Percentiles rank a stretch among this genome's conserved stretches.
These are phyloP conservation scores for Trichoderma endophyticum DNA, from an alignment of 2,329 filamentous ascomycete genomes.

Conservation along the genomic window DNA sequence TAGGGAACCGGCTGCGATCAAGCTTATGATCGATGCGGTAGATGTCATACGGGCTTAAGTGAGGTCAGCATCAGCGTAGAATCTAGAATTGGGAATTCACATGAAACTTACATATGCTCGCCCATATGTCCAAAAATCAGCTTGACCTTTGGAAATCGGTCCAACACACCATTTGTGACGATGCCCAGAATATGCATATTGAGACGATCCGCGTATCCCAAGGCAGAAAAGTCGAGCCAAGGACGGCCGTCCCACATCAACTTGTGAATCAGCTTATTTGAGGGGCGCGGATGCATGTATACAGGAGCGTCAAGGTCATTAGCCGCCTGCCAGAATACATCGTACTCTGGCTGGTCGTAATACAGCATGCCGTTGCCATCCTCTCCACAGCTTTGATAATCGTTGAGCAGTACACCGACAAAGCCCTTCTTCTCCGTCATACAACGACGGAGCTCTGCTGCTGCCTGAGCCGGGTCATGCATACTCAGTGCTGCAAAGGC, in stretches of 20 bases:
- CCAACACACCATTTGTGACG: conserved; percentile 48
- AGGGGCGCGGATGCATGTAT: conserved; percentile 60
- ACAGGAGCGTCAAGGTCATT: conserved; percentile 60
- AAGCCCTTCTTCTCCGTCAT: conserved; percentile 55
- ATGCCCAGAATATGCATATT: conserved; percentile 54
- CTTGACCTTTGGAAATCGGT: conserved; percentile 44
- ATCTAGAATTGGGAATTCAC: too few relatives aligned
- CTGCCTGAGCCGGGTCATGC: conserved; percentile 51
- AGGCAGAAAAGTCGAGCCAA: conserved; percentile 58
- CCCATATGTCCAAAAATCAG: conserved; percentile 47
- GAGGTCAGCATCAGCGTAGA: not conserved
- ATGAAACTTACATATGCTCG: conserved; percentile 38
- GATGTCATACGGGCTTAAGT: conserved; percentile 41
- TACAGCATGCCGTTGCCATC: conserved; percentile 62
- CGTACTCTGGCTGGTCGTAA: conserved; percentile 60
- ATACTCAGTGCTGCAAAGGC: conserved; percentile 49
- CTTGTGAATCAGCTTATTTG: conserved; percentile 55
- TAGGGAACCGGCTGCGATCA: conserved; percentile 42
- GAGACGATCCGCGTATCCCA: conserved; percentile 57
- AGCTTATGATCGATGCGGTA: conserved; percentile 54
- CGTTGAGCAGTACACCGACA: conserved; percentile 59
- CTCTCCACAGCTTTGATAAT: conserved; percentile 56
- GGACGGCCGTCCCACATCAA: conserved; percentile 57
- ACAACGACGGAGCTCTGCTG: conserved; percentile 49
- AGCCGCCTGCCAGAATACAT: conserved; percentile 59